Base-by-base conservation (phyloP, 1,284 basidiomycete species). In the Clitocybe nebularis region DNA sequence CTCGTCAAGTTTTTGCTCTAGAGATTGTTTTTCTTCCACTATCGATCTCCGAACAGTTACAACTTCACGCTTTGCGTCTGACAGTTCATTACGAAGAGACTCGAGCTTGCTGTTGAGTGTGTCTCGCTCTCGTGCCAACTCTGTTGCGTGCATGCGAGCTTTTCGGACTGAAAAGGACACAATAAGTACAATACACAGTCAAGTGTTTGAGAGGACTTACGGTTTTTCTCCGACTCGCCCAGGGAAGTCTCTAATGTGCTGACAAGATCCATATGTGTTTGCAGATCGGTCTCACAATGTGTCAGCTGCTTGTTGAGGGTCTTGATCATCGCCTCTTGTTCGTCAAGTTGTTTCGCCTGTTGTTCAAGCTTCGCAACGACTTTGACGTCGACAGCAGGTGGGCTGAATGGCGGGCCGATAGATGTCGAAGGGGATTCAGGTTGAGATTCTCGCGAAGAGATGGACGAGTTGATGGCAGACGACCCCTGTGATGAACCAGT, bases 211-310 rank as follows among this genome's bases (percentile, higher is more conserved):
- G 46, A 45, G 30, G 37, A 79, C 85, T 68, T 64, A 89, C 89
- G 70, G 57, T 91, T 93, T 62, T 93, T 89, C 66, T 94, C 91
- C 19, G 89, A 88, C 56, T 93, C 91, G 43, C 85, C 85, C 30
- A 94, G 71, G 23, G 89, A 89, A 28, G 81, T 79, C 66, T 93
- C 90, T 19, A 93, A 71, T 13, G 84, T 86, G 46, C 71, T 77
- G 48, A 93, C 90, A 43, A 94, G 77, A 60, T 95, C 90, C 75
- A 93, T 92, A 60, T 94, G 92, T 39, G 89, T 85, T 55, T 93
- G 89, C 46, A 95, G 71, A 63, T 95, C 92, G 48, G 76, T 81
- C 65, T 95, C 91, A 59, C 91, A 93, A 61, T 94, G 91, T 22
- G 81, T 81, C 41, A 96, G 65, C 64, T 93, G 91, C 64, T 93